Conservation (phyloP, 495 filamentous ascomycete species). For the Pyrenula aspistea region DNA sequence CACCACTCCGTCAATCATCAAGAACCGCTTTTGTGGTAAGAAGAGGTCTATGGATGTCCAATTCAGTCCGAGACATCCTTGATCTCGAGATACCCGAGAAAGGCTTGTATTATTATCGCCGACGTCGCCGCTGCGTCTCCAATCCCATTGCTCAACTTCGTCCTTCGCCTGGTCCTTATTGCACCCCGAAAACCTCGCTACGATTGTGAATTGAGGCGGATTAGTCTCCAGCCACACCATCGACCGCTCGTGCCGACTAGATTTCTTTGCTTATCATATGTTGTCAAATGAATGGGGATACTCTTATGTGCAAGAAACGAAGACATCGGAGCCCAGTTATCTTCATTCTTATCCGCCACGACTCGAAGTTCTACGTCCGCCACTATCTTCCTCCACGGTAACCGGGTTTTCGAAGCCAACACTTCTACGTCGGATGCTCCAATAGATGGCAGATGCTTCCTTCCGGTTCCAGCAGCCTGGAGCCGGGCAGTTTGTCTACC, state of each 20-base stretch:
- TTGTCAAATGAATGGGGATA: background rate
- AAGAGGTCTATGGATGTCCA: too few relatives aligned
- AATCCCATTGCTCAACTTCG: too few relatives aligned
- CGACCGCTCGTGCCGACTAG: background rate
- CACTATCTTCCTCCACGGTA: background rate
- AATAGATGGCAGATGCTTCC: conserved; percentile 78
- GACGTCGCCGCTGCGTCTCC: too few relatives aligned
- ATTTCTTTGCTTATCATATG: background rate
- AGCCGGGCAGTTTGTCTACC: conserved; percentile 51
- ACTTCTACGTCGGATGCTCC: conserved; percentile 31
- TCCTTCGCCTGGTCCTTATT: too few relatives aligned
- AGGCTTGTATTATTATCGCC: too few relatives aligned
- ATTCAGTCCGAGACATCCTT: too few relatives aligned
- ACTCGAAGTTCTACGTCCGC: background rate
- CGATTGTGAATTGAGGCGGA: background rate
- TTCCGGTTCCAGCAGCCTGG: conserved; percentile 64
- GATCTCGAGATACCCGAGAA: too few relatives aligned
- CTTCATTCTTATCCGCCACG: background rate
- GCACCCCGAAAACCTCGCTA: too few relatives aligned
- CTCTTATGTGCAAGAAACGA: conserved; percentile 1
- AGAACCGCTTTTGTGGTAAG: too few relatives aligned
- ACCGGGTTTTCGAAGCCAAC: conserved; percentile 2
- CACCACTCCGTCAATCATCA: too few relatives aligned
- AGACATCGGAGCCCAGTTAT: background rate
- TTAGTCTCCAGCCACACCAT: background rate